phyloP scores from a whole-genome alignment of 2,329 filamentous ascomycete genomes.

The Tolypocladium sp. region DNA sequence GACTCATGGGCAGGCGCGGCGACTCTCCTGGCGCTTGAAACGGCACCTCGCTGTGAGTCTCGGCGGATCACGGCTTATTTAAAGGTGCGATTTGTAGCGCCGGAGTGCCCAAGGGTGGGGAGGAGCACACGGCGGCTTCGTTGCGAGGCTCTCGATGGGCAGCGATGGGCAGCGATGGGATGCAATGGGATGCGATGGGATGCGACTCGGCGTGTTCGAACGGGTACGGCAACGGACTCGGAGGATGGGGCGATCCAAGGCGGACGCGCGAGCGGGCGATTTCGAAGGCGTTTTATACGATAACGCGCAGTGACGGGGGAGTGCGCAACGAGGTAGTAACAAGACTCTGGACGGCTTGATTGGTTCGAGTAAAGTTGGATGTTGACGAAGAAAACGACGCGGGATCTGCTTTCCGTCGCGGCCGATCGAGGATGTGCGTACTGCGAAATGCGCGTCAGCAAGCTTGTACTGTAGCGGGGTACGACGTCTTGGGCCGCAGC shows the following conservation, averaged over 20 bases:
- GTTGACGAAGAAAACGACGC: not conserved
- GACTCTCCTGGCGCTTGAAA: slow-evolving; percentile 40
- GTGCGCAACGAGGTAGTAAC: not conserved
- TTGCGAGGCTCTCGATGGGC: not conserved
- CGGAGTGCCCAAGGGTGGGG: slow-evolving; percentile 10
- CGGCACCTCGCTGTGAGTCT: slow-evolving; percentile 84
- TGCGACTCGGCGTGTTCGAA: not conserved
- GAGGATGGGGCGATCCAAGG: not conserved
- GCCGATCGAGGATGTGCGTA: not conserved
- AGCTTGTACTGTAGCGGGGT: slow-evolving; percentile 1
- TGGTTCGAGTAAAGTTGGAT: not conserved
- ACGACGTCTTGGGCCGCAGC: not conserved
- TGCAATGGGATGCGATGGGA: not conserved
- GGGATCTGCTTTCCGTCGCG: not conserved
- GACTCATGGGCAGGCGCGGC: slow-evolving; percentile 63
- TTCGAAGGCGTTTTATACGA: not conserved
- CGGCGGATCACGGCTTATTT: slow-evolving; percentile 81
- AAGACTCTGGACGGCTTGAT: not conserved
- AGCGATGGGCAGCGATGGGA: slow-evolving; percentile 1
- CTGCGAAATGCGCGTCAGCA: slow-evolving; percentile 11
- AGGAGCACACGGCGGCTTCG: not conserved
- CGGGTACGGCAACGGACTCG: not conserved
- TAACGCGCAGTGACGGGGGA: too few species aligned
- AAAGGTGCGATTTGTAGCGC: slow-evolving; percentile 54
- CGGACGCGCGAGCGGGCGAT: slow-evolving; percentile 8